These are phyloP conservation scores for Arthrobotrys sphaeroides DNA, from an alignment of 2,329 filamentous ascomycete genomes.

Conservation along the genomic window DNA sequence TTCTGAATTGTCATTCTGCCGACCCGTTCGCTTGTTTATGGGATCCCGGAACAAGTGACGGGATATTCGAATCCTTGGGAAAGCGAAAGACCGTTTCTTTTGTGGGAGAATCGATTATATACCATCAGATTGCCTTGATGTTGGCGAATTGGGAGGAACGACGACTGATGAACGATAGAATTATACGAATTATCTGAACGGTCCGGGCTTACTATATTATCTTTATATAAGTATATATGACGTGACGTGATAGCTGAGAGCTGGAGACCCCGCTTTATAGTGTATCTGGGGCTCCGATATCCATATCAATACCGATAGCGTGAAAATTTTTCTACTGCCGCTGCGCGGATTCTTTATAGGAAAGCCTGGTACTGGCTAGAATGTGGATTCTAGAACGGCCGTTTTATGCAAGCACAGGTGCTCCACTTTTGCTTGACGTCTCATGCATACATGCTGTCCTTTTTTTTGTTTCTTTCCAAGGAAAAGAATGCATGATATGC, in stretches of 20 bases:
- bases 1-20: too few species aligned
- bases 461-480: background rate
- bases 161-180: background rate
- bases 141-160: background rate
- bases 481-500: background rate
- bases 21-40: too few species aligned
- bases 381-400: conserved; percentile 34
- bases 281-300: background rate
- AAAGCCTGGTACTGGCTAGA: background rate
- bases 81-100: too few species aligned
- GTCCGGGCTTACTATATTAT: too few species aligned
- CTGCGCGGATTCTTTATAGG: background rate
- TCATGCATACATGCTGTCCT: too few species aligned
- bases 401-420: conserved; percentile 24
- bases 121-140: background rate
- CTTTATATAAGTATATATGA: too few species aligned
- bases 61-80: too few species aligned
- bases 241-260: background rate
- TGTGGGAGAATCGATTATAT: background rate
- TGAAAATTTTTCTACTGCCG: background rate
- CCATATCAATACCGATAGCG: background rate
- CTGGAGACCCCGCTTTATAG: background rate
- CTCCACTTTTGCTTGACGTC: conserved; percentile 24
- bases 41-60: too few species aligned
- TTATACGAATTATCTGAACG: background rate